A percentile compares a stretch with the other conserved stretches of the same genome.
Evolutionary conservation across 352 stramenopile species (phyloP).

Genomic region (Pythium rhizo-oryzae): DNA sequence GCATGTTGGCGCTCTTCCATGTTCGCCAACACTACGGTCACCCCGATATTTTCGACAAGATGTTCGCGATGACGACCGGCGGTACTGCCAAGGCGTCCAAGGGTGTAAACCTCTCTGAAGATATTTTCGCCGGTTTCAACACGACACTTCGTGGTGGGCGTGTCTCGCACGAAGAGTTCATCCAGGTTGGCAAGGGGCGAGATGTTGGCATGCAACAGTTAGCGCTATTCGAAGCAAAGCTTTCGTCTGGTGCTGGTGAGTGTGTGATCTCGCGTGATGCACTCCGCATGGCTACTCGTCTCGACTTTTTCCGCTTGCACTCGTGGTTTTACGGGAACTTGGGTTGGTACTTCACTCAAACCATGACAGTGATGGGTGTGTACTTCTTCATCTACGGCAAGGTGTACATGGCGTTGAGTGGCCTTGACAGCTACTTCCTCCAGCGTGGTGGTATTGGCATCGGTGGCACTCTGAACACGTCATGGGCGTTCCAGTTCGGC

Average conservation of each 20-base stretch:
- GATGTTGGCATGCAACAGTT: conserved; percentile 99
- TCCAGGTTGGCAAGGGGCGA: conserved; percentile 95
- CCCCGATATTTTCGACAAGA: conserved; percentile 89
- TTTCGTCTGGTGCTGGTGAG: conserved; percentile 96
- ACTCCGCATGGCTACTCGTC: conserved; percentile 93
- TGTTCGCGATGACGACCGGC: conserved; percentile 82
- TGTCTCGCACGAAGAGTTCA: conserved; percentile 84
- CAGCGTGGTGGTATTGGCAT: conserved; percentile 93
- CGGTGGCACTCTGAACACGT: conserved; percentile 95
- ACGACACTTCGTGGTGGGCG: conserved; percentile 72
- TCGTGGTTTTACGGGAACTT: conserved; percentile 99
- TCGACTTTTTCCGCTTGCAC: conserved; percentile 98
- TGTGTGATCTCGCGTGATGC: conserved; percentile 97
- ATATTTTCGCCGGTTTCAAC: conserved; percentile 91
- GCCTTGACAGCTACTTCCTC: conserved; percentile 92
- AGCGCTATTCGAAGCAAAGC: conserved; percentile 98
- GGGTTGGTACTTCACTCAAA: conserved; percentile 98
- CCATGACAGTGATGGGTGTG: conserved; percentile 97
- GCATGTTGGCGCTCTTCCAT: conserved; percentile 77
- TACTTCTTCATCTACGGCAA: conserved; percentile 99
- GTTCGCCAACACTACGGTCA: conserved; percentile 88
- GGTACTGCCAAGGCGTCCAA: conserved; percentile 85
- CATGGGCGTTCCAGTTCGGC: conserved; percentile 95
- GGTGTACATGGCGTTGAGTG: conserved; percentile 94
- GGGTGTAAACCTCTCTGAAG: conserved; percentile 85